Base-by-base conservation (phyloP, 2,329 filamentous ascomycete species). In the Fusarium coicis region DNA sequence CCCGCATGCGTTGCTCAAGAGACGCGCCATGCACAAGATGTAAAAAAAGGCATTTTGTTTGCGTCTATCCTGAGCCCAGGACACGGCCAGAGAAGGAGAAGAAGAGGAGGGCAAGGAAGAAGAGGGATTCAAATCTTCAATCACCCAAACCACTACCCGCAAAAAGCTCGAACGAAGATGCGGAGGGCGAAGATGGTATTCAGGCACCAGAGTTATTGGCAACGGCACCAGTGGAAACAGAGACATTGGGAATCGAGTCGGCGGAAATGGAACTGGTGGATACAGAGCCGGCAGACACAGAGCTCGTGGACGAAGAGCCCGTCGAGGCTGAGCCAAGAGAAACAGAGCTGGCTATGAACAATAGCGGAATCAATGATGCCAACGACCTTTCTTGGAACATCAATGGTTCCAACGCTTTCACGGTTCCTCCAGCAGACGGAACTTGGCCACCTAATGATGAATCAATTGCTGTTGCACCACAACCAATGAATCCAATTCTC, bases 1-100 rank as follows among this genome's bases (percentile, higher is more conserved):
- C 65, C 19, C 72, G 72, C 9, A 71, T 63, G 39, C 72, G 72
- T 19, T 74, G 72, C 37, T 70, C 72, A 14, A 74, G 63, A 53
- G 68, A 66, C 11, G 40, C 32, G 18, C 68, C 64, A 7, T 74
- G 72, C 42, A 59, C 32, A 30, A 52, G 72, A 58, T 74, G 72
- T 28, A 40, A 49, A 12, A 50, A 63, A 5, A 39, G 40, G n/a
- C 44, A 42, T 14, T 56, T 74, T 23, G 60, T 61, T 23, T 74
- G 72, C 32, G 28, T 47, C 4, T 70, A 68, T 15, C 67, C 49
- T n/a, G 44, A 23, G n/a, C 32, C 36, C 21, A 67, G 53, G 36
- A 61, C 46, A 44, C 54, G 40, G 9, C 39, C 37, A 19, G 50
- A 66, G 19, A 23, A 39, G 16, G 23, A 11, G 26, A 21, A 34